Percentiles rank a stretch among this genome's conserved stretches.
Evolutionary conservation across 2,329 filamentous ascomycete genomes (phyloP).

Genomic region (Fusarium udum): DNA sequence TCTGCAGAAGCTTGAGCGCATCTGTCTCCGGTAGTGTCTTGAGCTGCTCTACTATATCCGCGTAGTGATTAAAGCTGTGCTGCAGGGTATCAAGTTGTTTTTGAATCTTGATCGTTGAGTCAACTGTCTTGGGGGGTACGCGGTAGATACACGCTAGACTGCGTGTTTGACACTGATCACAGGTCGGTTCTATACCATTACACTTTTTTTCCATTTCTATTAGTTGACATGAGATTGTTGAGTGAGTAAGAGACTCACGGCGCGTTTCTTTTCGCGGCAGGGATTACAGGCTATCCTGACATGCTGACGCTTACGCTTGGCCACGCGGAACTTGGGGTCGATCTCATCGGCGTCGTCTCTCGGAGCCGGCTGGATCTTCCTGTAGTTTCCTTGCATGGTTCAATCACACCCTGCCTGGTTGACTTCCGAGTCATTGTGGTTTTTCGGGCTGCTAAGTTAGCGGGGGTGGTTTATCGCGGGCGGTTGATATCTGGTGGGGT

Average conservation of each 20-base stretch:
- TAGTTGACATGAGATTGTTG: not conserved
- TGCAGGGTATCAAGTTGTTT: slow-evolving; percentile 9
- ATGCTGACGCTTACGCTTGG: slow-evolving; percentile 1
- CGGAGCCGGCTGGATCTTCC: slow-evolving; percentile 4
- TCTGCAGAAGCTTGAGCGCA: not conserved
- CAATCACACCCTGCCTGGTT: not conserved
- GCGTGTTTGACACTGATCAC: slow-evolving; percentile 7
- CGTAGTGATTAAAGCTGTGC: not conserved
- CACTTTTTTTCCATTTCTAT: not conserved
- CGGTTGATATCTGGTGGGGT: not conserved
- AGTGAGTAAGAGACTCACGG: not conserved
- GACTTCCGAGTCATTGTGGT: not conserved
- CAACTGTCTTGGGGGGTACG: slow-evolving; percentile 4
- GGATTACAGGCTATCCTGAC: slow-evolving; percentile 16
- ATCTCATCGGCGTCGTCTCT: not conserved
- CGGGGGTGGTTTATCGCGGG: not conserved
- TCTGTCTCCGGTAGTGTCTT: not conserved
- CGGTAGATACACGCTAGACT: not conserved
- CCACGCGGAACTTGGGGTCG: not conserved
- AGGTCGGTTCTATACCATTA: not conserved
- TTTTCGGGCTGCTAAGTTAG: not conserved
- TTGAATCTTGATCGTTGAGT: slow-evolving; percentile 2
- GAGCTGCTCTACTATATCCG: not conserved
- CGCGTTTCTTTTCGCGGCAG: slow-evolving; percentile 13
- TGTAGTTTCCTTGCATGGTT: slow-evolving; percentile 4